Base-by-base conservation (phyloP, 2,329 filamentous ascomycete species). In the Graphiopsis chlorocephala region DNA sequence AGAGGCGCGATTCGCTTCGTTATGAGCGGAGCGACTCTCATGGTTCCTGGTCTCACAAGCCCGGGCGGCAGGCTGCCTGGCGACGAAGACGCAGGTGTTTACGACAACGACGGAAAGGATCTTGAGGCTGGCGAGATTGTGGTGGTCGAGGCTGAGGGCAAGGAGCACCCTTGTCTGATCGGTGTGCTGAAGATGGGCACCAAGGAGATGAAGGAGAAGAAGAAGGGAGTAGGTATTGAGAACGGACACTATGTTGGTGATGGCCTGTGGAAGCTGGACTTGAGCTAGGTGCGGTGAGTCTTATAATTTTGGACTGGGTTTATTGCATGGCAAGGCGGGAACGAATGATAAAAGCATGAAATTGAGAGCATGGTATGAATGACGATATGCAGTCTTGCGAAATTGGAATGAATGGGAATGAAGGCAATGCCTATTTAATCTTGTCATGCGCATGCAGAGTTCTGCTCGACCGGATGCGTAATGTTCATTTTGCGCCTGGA, bases 1-100 rank as follows among this genome's bases (percentile, higher is more conserved):
- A 88, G 95, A 58, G 95, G 95, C 67, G 95, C 95, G 5, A 98
- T 99, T 74, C 91, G 95, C 67, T 99, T 99, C 80, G 94, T 99
- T 28, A 86, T 99, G 1, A 91, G 88, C 0, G 95, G 95, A 52
- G 95, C 95, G 0, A 92, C 94, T 15, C 88, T 99, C 68, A 99
- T 99, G 95, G 94, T 93, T 1, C 95, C 95, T 0, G 95, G 95
- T 0, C 79, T 99, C 71, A 99, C 95, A 29, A 92, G 88, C 23
- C 79, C 88, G 0, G 95, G 95, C 0, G 95, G 95, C 0, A 78
- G 91, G 56, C 79, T 99, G 72, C 95, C 95, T 0, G 80, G 86
- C 25, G 31, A 72, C 67, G 75, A 77, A 33, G 75, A 78, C 6
- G 77, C 76, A 17, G 77, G 79, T 63, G 77, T 77, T 20, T 79